These are phyloP conservation scores for Colletotrichum tropicale DNA, from an alignment of 2,329 filamentous ascomycete species.

Conservation along the genomic window DNA sequence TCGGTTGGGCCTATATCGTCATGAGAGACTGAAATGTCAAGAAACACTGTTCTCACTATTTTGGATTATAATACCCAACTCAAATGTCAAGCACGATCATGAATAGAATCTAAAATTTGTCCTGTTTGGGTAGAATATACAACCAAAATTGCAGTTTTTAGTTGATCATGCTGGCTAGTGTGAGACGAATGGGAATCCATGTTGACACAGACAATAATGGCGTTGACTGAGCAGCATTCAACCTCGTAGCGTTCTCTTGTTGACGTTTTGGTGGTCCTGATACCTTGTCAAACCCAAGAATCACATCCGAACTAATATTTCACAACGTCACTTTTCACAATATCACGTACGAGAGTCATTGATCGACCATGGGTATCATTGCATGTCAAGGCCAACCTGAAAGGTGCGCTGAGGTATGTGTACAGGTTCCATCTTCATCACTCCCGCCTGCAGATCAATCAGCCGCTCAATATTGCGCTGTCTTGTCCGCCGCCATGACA, in stretches of 20 bases:
- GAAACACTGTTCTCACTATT: not conserved
- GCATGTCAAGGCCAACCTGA: conserved; percentile 21
- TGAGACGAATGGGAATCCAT: not conserved
- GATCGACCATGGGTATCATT: conserved; percentile 24
- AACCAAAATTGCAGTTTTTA: not conserved
- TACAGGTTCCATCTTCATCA: not conserved
- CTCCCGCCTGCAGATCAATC: not conserved
- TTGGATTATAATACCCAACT: not conserved
- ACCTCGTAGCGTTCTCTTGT: not conserved
- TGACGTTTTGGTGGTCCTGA: not conserved
- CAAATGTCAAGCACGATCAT: not conserved
- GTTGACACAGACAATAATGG: not conserved
- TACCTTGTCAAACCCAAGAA: not conserved
- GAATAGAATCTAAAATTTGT: not conserved
- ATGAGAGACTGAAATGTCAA: not conserved
- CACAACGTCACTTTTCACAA: not conserved
- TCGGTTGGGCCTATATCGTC: conserved; percentile 56
- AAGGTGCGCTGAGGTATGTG: not conserved
- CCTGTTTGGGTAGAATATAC: not conserved
- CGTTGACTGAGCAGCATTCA: not conserved
- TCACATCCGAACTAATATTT: not conserved
- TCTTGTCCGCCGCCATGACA: conserved; percentile 2
- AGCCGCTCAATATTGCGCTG: conserved; percentile 4
- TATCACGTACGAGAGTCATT: not conserved
- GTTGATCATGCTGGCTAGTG: not conserved